A percentile compares a stretch with the other conserved stretches of the same genome.
Evolutionary conservation across 2,329 filamentous ascomycete genomes (phyloP).

Genomic region (Penicillium vulpinum): DNA sequence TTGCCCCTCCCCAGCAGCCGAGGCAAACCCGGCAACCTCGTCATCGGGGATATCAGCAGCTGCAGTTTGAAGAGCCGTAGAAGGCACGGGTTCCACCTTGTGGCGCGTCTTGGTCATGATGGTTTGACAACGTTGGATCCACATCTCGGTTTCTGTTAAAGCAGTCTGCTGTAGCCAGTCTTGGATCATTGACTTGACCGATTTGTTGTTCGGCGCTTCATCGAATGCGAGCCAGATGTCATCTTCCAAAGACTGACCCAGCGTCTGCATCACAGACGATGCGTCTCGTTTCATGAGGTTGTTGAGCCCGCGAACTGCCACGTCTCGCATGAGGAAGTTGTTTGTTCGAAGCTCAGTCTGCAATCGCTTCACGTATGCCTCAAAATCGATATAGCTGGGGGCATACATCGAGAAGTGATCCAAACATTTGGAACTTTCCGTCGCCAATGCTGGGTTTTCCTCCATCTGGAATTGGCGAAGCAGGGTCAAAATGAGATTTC

Average conservation of each 20-base stretch:
- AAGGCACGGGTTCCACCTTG: constrained; percentile 52
- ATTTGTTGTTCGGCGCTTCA: constrained; percentile 69
- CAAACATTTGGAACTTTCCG: constrained; percentile 76
- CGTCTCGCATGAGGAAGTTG: constrained; percentile 69
- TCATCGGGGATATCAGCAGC: constrained; percentile 88
- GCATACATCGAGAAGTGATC: constrained; percentile 93
- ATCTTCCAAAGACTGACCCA: constrained; percentile 78
- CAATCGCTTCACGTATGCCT: constrained; percentile 76
- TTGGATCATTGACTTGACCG: constrained; percentile 80
- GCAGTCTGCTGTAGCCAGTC: constrained; percentile 95
- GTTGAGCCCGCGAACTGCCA: constrained; percentile 83
- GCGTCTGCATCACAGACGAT: constrained; percentile 74
- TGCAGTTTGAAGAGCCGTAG: constrained; percentile 44
- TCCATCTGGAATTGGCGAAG: constrained; percentile 80
- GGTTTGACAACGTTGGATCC: constrained; percentile 85
- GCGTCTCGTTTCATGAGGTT: constrained; percentile 94
- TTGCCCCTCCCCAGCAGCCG: constrained; percentile 64
- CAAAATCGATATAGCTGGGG: constrained; percentile 80
- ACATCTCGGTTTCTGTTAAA: constrained; percentile 73
- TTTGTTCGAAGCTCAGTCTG: constrained; percentile 74
- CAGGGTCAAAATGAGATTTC: constrained; percentile 85
- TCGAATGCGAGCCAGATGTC: constrained; percentile 90
- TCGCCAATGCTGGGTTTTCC: constrained; percentile 67
- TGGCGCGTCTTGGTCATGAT: constrained; percentile 84
- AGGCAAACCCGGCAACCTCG: constrained; percentile 92